These are phyloP conservation scores for Ophiognomonia clavigignenti-juglandacearum DNA, from an alignment of 2,329 filamentous ascomycete species.

Conservation along the genomic window DNA sequence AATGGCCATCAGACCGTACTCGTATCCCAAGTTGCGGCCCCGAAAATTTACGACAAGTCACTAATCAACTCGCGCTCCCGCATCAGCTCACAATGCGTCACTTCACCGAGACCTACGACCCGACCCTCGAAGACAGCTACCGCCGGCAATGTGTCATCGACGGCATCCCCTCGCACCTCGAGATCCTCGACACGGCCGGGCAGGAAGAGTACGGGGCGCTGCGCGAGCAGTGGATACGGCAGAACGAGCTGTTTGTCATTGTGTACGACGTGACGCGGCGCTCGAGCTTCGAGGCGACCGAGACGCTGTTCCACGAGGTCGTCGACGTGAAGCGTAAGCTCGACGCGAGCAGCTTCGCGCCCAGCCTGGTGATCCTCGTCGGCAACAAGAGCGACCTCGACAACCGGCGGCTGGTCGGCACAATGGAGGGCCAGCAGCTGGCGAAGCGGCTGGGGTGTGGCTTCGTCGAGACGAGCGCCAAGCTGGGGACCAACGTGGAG, in stretches of 20 bases:
- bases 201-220: slow-evolving; percentile 16
- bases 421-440: slow-evolving; percentile 11
- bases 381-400: slow-evolving; percentile 16
- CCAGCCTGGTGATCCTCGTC: slow-evolving; percentile 13
- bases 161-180: slow-evolving; percentile 10
- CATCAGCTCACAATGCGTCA: slow-evolving; percentile 13
- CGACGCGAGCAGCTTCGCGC: slow-evolving; percentile 6
- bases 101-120: slow-evolving; percentile 15
- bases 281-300: slow-evolving; percentile 13
- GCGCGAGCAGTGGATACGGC: slow-evolving; percentile 16
- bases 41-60: background rate
- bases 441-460: slow-evolving; percentile 15
- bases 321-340: slow-evolving; percentile 11
- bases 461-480: slow-evolving; percentile 17
- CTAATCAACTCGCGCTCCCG: background rate
- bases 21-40: too few species aligned
- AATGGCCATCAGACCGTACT: too few species aligned
- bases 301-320: slow-evolving; percentile 15
- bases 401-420: slow-evolving; percentile 12
- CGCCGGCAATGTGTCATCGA: slow-evolving; percentile 15
- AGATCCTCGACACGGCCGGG: slow-evolving; percentile 16
- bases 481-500: slow-evolving; percentile 15
- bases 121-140: slow-evolving; percentile 16
- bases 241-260: slow-evolving; percentile 16
- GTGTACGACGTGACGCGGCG: slow-evolving; percentile 14